Evolutionary conservation across 169 alveolate genomes (phyloP).

Genomic region (Toxoplasma gondii): DNA sequence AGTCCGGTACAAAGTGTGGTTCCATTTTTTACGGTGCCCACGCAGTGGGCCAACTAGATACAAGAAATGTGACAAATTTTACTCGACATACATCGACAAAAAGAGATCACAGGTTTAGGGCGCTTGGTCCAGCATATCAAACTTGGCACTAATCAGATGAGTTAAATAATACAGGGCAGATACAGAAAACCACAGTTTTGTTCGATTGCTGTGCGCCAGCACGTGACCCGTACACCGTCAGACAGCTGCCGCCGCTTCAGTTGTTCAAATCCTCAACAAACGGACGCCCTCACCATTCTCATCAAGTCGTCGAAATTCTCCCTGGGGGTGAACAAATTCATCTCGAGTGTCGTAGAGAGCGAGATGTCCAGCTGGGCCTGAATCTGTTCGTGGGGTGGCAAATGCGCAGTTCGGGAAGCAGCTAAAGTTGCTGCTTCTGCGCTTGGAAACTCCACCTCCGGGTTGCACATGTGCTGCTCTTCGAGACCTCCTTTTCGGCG

Average conservation of each 20-base stretch:
- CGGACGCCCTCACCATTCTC: slow-evolving; percentile 40
- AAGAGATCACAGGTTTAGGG: too few species aligned
- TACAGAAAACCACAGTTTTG: too few species aligned
- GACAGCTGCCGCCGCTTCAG: not conserved
- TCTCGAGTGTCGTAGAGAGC: slow-evolving; percentile 59
- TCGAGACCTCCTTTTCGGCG: slow-evolving; percentile 74
- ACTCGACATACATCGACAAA: too few species aligned
- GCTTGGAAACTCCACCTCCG: slow-evolving; percentile 60
- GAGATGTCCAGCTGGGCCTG: slow-evolving; percentile 51
- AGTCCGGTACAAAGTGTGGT: too few species aligned
- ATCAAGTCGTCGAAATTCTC: slow-evolving; percentile 60
- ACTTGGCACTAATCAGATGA: too few species aligned
- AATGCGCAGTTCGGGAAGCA: slow-evolving; percentile 41
- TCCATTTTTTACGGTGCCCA: too few species aligned
- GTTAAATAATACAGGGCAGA: too few species aligned
- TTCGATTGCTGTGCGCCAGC: too few species aligned
- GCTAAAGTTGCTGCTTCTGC: slow-evolving; percentile 63
- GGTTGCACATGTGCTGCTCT: slow-evolving; percentile 77
- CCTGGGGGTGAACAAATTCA: slow-evolving; percentile 61
- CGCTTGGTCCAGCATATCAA: too few species aligned
- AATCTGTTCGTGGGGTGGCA: slow-evolving; percentile 56
- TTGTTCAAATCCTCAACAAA: too few species aligned
- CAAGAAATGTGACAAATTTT: too few species aligned
- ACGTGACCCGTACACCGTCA: not conserved
- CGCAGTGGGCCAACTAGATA: too few species aligned